These are phyloP conservation scores for Craterostigma plantagineum DNA, from an alignment of 257 asterid genomes.

Conservation along the genomic window DNA sequence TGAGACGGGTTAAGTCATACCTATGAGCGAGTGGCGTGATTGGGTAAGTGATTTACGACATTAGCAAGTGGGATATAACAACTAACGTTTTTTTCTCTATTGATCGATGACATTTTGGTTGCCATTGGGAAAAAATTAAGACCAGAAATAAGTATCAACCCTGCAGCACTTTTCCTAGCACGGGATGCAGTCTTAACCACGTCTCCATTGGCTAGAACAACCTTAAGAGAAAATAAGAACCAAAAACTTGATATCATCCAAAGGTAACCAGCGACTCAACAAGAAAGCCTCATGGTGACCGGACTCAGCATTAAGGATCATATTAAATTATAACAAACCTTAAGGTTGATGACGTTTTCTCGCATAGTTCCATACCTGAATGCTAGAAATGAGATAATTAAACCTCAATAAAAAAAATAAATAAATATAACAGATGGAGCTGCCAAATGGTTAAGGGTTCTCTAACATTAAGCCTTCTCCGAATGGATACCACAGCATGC, in stretches of 20 bases:
- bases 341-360: slow-evolving; percentile 85
- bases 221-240: slow-evolving; percentile 28
- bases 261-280: slow-evolving; percentile 3
- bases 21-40: slow-evolving; percentile 21
- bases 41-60: background rate
- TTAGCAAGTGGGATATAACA: background rate
- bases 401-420: background rate
- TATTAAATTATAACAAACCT: slow-evolving; percentile 37
- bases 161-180: slow-evolving; percentile 97
- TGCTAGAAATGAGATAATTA: slow-evolving; percentile 25
- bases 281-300: too few species aligned
- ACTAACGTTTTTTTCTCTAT: too few species aligned
- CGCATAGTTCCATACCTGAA: slow-evolving; percentile 99
- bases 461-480: too few species aligned
- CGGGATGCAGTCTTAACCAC: slow-evolving; percentile 89
- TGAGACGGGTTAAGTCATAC: slow-evolving; percentile 81
- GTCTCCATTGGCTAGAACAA: slow-evolving; percentile 82
- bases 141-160: slow-evolving; percentile 28
- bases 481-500: too few species aligned
- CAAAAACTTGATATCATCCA: slow-evolving; percentile 11
- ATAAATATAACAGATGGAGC: too few species aligned
- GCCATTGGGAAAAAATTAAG: too few species aligned
- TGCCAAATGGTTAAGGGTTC: too few species aligned
- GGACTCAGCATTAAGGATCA: too few species aligned
- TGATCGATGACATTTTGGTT: too few species aligned